Evolutionary conservation across 2,329 filamentous ascomycete genomes (phyloP).

Genomic region (Fusarium zealandicum): DNA sequence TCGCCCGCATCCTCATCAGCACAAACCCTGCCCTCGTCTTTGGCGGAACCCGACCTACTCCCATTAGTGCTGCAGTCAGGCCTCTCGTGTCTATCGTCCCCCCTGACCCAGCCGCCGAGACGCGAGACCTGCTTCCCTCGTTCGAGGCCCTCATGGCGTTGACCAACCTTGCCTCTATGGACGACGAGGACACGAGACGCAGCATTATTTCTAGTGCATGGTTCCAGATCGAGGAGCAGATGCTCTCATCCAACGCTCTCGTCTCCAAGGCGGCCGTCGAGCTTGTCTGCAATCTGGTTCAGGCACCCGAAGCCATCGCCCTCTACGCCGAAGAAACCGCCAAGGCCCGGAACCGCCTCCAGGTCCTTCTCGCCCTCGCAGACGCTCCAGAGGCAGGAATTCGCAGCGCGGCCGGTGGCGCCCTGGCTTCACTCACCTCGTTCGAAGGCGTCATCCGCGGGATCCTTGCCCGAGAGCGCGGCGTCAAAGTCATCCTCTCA

Average conservation of each 20-base stretch:
- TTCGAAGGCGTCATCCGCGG: conserved; percentile 77
- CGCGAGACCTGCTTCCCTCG: conserved; percentile 81
- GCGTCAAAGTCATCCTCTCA: conserved; percentile 78
- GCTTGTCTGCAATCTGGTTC: conserved; percentile 88
- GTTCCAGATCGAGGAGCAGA: conserved; percentile 79
- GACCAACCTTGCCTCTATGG: conserved; percentile 88
- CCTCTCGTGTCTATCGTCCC: conserved; percentile 79
- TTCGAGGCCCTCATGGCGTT: conserved; percentile 93
- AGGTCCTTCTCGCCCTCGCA: conserved; percentile 85
- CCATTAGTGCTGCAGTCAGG: conserved; percentile 81
- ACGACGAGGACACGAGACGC: conserved; percentile 69
- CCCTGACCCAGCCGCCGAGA: conserved; percentile 66
- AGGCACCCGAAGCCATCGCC: conserved; percentile 69
- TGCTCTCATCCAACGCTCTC: conserved; percentile 77
- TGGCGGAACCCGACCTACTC: conserved; percentile 73
- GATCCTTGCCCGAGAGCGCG: conserved; percentile 74
- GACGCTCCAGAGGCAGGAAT: conserved; percentile 85
- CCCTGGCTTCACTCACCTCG: conserved; percentile 81
- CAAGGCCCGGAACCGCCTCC: conserved; percentile 75
- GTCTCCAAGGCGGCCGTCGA: conserved; percentile 87
- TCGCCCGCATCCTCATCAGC: conserved; percentile 86
- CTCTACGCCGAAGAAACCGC: conserved; percentile 73
- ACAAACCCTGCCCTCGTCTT: conserved; percentile 87
- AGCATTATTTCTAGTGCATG: conserved; percentile 78
- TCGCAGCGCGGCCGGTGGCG: conserved; percentile 84